These are phyloP conservation scores for Fusarium irregulare DNA, from an alignment of 2,329 filamentous ascomycete genomes.

Conservation along the genomic window DNA sequence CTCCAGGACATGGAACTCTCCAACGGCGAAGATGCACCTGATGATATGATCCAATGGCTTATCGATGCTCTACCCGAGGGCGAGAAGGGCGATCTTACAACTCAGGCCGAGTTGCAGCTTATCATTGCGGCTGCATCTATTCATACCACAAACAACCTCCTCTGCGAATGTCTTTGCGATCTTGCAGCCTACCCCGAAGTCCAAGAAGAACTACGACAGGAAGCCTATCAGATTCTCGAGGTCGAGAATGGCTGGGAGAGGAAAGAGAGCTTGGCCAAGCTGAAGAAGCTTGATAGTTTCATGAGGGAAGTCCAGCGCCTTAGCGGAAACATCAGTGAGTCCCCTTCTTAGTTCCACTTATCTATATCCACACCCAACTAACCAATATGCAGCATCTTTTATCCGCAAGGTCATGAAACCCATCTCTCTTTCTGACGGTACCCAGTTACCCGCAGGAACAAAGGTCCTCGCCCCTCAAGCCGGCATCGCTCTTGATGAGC, in stretches of 20 bases:
- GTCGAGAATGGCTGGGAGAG: conserved; percentile 55
- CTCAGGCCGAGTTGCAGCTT: conserved; percentile 58
- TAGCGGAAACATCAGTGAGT: conserved; percentile 57
- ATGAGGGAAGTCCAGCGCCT: conserved; percentile 58
- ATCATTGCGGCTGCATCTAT: conserved; percentile 58
- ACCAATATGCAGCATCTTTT: conserved; percentile 53
- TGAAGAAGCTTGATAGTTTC: conserved; percentile 62
- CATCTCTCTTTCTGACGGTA: conserved; percentile 59
- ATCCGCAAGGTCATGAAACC: conserved; percentile 60
- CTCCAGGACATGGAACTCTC: conserved; percentile 55
- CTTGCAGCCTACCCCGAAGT: conserved; percentile 60
- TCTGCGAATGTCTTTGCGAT: conserved; percentile 63
- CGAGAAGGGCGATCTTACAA: conserved; percentile 53
- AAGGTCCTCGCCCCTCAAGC: conserved; percentile 56
- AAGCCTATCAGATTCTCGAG: conserved; percentile 57
- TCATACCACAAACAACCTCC: conserved; percentile 58
- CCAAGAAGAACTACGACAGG: conserved; percentile 60
- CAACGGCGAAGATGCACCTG: conserved; percentile 51
- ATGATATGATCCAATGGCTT: conserved; percentile 60
- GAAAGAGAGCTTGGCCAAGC: conserved; percentile 57
- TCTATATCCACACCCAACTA: conserved; percentile 12
- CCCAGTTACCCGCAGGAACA: conserved; percentile 56
- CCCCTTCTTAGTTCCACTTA: not conserved
- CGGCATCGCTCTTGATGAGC: conserved; percentile 56
- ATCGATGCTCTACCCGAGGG: conserved; percentile 54